Conservation (phyloP, 768 basidiomycete genomes). For the Strobilomyces dryophilus region DNA sequence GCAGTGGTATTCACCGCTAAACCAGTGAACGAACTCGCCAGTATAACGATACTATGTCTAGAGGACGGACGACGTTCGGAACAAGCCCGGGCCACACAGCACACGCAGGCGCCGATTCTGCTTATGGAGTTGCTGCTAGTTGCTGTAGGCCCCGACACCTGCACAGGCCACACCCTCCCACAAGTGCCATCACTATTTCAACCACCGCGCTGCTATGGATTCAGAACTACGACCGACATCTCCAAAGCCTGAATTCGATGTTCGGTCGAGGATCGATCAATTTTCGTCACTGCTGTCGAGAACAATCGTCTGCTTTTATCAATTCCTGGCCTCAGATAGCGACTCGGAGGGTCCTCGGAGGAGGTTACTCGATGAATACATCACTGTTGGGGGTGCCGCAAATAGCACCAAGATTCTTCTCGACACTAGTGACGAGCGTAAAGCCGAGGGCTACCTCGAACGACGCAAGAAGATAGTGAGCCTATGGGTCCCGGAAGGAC, state of each 20-base stretch:
- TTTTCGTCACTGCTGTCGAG: constrained; percentile 19
- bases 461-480: constrained; percentile 19
- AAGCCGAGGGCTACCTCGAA: constrained; percentile 18
- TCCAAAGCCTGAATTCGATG: constrained; percentile 11
- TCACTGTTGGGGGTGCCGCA: constrained; percentile 24
- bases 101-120: constrained; percentile 6
- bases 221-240: neutral
- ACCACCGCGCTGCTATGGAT: constrained; percentile 10
- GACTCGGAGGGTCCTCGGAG: constrained; percentile 21
- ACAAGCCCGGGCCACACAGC: neutral
- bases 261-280: constrained; percentile 20
- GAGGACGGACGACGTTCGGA: too few species aligned
- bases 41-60: too few species aligned
- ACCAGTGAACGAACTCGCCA: too few species aligned
- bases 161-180: neutral
- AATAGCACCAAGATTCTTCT: constrained; percentile 24
- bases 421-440: constrained; percentile 21
- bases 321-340: constrained; percentile 25
- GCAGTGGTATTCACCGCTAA: too few species aligned
- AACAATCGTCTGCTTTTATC: constrained; percentile 26
- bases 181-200: neutral
- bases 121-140: constrained; percentile 7
- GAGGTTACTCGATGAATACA: constrained; percentile 24
- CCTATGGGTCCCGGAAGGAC: constrained; percentile 17
- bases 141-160: neutral